phyloP scores from a whole-genome alignment of 768 basidiomycete species.

The Cystobasidium ongulense region DNA sequence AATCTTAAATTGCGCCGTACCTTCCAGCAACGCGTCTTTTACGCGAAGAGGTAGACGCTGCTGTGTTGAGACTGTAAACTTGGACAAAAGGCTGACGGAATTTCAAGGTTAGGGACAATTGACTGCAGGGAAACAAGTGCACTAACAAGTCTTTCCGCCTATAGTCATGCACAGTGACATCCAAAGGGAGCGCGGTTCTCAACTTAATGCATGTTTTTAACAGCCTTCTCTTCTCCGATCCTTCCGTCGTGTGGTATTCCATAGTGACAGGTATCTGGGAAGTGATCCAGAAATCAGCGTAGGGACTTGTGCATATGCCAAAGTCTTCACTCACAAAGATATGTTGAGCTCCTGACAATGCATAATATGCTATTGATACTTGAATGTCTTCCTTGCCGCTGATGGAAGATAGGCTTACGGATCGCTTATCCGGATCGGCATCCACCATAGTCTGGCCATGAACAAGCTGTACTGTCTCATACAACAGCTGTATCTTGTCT shows the following conservation, averaged over 20 bases:
- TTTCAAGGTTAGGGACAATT: background rate
- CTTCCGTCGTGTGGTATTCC: conserved; percentile 58
- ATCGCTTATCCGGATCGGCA: background rate
- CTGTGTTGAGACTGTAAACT: conserved; percentile 8
- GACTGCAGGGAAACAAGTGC: background rate
- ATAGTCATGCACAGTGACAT: conserved; percentile 92
- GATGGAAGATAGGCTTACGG: background rate
- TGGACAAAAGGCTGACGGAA: conserved; percentile 9
- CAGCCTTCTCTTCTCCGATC: conserved; percentile 54
- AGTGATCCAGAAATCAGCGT: background rate
- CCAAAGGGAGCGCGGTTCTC: conserved; percentile 66
- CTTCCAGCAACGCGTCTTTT: background rate
- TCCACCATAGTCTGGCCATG: background rate
- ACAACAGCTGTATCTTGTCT: background rate
- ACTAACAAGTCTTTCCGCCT: conserved; percentile 73
- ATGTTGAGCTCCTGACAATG: background rate
- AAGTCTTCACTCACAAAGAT: background rate
- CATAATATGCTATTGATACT: background rate
- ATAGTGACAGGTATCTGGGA: conserved; percentile 57
- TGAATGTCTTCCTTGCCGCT: background rate
- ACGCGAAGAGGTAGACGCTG: conserved; percentile 6
- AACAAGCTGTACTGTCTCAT: background rate
- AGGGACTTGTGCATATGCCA: background rate
- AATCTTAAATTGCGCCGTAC: background rate
- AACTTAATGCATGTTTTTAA: conserved; percentile 56